Conservation (phyloP, 2,329 filamentous ascomycete species). For the Ceratocystis ficicola region DNA sequence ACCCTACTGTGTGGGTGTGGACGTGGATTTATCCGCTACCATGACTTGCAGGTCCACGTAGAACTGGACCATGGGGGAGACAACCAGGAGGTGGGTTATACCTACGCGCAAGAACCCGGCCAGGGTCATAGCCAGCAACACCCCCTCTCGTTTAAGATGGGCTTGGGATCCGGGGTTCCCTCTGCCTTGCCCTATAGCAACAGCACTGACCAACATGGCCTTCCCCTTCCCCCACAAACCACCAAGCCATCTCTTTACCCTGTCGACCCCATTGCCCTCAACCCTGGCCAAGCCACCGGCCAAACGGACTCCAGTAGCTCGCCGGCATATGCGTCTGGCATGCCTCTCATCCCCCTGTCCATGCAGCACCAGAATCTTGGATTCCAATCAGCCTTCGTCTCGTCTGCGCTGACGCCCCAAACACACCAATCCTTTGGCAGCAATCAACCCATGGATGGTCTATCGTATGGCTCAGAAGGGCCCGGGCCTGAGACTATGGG, state of each 20-base stretch:
- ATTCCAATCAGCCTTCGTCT: constrained; percentile 2
- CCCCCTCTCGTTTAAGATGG: background rate
- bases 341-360: background rate
- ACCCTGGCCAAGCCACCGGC: constrained; percentile 16
- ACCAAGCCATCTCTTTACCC: background rate
- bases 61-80: constrained; percentile 27
- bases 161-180: background rate
- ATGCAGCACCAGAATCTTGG: background rate
- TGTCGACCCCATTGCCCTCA: background rate
- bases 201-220: background rate
- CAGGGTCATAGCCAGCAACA: background rate
- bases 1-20: constrained; percentile 38
- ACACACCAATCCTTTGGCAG: background rate
- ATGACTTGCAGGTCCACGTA: constrained; percentile 40
- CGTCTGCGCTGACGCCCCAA: background rate
- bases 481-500: background rate
- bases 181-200: background rate
- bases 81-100: background rate
- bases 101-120: too few relatives aligned
- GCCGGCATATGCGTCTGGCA: background rate
- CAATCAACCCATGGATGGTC: background rate
- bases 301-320: background rate
- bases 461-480: background rate
- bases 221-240: background rate
- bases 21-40: constrained; percentile 38